Percentiles rank a stretch among this genome's conserved stretches.
phyloP scores from a whole-genome alignment of 805 yeast genomes.

The Blastobotrys muscicola region DNA sequence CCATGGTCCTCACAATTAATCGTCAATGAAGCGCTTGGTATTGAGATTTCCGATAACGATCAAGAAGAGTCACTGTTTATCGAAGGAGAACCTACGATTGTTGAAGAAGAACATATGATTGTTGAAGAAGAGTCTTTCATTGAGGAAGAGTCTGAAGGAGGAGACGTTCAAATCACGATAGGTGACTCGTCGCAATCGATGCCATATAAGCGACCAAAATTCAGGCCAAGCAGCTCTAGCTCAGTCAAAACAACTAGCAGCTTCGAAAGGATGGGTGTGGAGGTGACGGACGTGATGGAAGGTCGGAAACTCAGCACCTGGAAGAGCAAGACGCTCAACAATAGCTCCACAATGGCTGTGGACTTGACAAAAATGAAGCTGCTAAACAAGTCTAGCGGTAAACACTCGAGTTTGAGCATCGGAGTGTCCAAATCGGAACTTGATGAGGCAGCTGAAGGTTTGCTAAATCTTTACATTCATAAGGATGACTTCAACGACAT shows the following conservation, averaged over 20 bases:
- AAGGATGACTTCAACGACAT: conserved; percentile 67
- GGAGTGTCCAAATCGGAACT: conserved; percentile 3
- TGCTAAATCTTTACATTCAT: conserved; percentile 49
- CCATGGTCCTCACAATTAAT: neutral
- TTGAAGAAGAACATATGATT: too few species aligned
- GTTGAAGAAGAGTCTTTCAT: too few species aligned
- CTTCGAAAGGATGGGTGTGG: too few species aligned
- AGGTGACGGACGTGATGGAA: neutral
- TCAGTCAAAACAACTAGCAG: too few species aligned
- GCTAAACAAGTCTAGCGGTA: too few species aligned
- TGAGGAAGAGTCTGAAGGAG: too few species aligned
- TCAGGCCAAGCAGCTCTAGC: too few species aligned
- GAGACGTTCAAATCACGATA: too few species aligned
- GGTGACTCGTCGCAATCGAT: too few species aligned
- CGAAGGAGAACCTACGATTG: neutral
- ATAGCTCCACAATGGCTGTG: neutral
- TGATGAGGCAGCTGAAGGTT: conserved; percentile 42
- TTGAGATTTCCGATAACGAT: neutral
- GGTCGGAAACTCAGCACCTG: neutral
- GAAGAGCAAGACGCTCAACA: neutral
- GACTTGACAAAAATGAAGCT: neutral
- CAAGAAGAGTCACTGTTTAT: neutral
- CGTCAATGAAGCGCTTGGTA: neutral
- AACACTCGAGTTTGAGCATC: neutral
- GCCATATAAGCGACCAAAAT: too few species aligned